phyloP scores from a whole-genome alignment of 2,329 filamentous ascomycete genomes.

The Conoideocrella luteorostrata region DNA sequence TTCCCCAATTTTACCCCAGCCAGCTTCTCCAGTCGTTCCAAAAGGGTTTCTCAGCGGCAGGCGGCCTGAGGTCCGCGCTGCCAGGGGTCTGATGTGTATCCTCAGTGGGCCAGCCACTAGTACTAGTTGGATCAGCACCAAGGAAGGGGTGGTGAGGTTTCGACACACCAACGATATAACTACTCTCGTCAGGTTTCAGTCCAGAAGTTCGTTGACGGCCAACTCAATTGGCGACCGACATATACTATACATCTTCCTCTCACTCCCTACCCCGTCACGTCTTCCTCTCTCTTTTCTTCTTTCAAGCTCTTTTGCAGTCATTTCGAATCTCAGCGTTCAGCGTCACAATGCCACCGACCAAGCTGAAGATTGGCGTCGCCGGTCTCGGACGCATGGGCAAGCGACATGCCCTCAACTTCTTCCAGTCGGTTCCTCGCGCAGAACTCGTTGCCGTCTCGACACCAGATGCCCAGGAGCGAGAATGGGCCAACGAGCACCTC shows the following conservation, averaged over 20 bases:
- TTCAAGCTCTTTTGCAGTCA: neutral
- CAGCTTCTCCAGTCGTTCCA: neutral
- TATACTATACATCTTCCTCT: too few species aligned
- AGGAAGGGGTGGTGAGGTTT: too few species aligned
- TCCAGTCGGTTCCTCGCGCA: slow-evolving; percentile 38
- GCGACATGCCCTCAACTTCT: slow-evolving; percentile 43
- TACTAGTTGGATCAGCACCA: too few species aligned
- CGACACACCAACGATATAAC: too few species aligned
- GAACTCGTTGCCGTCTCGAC: slow-evolving; percentile 43
- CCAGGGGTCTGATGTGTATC: too few species aligned
- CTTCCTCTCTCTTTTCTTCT: neutral
- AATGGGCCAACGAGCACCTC: slow-evolving; percentile 38
- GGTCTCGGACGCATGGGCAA: slow-evolving; percentile 48
- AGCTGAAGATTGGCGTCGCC: slow-evolving; percentile 37
- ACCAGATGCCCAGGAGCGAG: slow-evolving; percentile 35
- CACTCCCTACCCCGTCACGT: too few species aligned
- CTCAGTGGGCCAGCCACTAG: too few species aligned
- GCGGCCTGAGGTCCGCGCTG: neutral
- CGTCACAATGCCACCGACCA: slow-evolving; percentile 18
- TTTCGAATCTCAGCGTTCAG: too few species aligned
- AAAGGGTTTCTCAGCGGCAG: neutral
- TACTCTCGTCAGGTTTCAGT: too few species aligned
- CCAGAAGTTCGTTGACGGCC: too few species aligned
- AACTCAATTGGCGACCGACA: too few species aligned
- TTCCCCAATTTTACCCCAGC: slow-evolving; percentile 2